phyloP scores from a whole-genome alignment of 331 rosid genomes.

The Ulmus americana region DNA sequence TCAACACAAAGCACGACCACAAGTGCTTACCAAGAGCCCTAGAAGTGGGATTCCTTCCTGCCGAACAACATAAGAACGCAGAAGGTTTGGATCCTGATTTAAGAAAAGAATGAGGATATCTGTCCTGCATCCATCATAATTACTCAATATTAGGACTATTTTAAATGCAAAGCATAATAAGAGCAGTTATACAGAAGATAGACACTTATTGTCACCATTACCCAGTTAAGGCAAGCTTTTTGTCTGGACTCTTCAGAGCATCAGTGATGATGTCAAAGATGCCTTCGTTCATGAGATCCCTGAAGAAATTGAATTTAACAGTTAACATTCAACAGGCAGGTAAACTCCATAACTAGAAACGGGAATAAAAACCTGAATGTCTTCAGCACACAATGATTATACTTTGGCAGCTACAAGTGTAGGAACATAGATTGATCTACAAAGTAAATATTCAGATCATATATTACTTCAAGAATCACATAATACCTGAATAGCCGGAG shows the following conservation, averaged over 20 bases:
- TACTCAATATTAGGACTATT: conserved; percentile 34
- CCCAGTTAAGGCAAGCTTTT: conserved; percentile 85
- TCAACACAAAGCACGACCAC: neutral
- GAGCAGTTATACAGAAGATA: conserved; percentile 17
- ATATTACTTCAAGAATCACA: neutral
- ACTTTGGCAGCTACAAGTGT: conserved; percentile 13
- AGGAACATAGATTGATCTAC: conserved; percentile 5
- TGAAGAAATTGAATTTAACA: conserved; percentile 16
- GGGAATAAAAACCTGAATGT: neutral
- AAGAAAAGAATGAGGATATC: conserved; percentile 92
- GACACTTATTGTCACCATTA: conserved; percentile 30
- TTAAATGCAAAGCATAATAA: conserved; percentile 15
- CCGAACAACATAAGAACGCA: conserved; percentile 80
- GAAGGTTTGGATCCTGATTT: conserved; percentile 93
- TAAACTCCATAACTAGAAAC: conserved; percentile 5
- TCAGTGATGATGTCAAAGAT: conserved; percentile 71
- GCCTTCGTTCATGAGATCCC: conserved; percentile 96
- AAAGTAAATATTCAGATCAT: conserved; percentile 7
- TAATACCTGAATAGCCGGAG: conserved; percentile 73
- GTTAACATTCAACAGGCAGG: neutral
- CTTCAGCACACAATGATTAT: conserved; percentile 13
- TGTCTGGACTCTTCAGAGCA: conserved; percentile 74
- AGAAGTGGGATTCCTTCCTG: conserved; percentile 80
- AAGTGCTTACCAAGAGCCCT: conserved; percentile 65
- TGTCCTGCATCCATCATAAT: conserved; percentile 89